Base-by-base conservation (phyloP, 1,284 basidiomycete species). In the Moniliophthora roreri region DNA sequence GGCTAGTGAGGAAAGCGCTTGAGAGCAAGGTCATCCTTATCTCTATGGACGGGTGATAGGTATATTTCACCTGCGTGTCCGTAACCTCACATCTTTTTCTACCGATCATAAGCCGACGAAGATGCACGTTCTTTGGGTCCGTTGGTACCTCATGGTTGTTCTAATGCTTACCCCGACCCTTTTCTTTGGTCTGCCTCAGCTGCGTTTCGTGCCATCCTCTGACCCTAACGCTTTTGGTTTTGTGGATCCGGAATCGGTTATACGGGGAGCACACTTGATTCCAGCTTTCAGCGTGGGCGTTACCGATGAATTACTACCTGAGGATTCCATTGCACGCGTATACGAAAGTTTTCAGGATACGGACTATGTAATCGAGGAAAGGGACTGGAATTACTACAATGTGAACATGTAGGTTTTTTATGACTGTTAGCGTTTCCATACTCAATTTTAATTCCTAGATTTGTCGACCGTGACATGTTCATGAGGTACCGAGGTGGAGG, bases 21-120 rank as follows among this genome's bases (percentile, higher is more conserved):
- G 62, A 32, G 28, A 32, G 28, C 28, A 32, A 11, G 28, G 28
- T 11, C 28, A 32, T 49, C 66, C 63, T 1, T 72, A 62, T 53
- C 59, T 51, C 50, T 73, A 72, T 58, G 72, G 66, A 3, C 56
- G 59, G 1, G 61, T 73, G 3, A 40, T 72, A 21, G 64, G 63
- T 2, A 60, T 70, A 2, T 71, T 65, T 50, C 71, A 72, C 51
- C 63, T 57, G 3, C 50, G 63, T 18, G 62, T 64, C 20, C 21
- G 32, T 6, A 32, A 32, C 28, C 6, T 11, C 11, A 6, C 28
- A 32, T 11, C 7, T 11, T 32, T 3, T 9, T 24, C 16, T 3
- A 24, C 15, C 13, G 3, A 44, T 45, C 13, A 5, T 16, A 32
- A 48, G 11, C 24, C 51, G 4, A 36, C 54, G 13, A 18, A 39